Base-by-base conservation (phyloP, 192 early-diverging fungal species). In the Umbelopsis sp. region DNA sequence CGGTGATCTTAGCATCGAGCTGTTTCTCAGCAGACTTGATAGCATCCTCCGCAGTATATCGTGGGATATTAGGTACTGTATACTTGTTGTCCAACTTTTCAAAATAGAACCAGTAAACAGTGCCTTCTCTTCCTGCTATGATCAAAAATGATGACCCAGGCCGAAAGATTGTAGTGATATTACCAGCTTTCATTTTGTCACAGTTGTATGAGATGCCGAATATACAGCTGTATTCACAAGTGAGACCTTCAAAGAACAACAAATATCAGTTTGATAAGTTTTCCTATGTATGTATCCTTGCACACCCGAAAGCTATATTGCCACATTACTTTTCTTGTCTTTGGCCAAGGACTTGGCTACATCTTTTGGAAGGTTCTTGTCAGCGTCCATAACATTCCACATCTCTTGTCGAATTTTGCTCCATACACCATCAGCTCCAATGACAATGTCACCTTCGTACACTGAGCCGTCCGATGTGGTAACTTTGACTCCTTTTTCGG, bases 401-500 rank as follows among this genome's bases (percentile, higher is more conserved):
- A 67, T 67, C 7, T n/a, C 21, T 32, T 80, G 78, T 0, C 78
- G 78, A n/a, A 76, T 59, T 16, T 45, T 68, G 10, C 69, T 71
- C 38, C 75, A 80, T 11, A 73, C 74, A 3, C 78, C 78, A 54
- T 80, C 78, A 12, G 78, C 78, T 14, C 78, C 78, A 36, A 80
- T 69, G 11, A 80, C 71, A 38, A 80, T 75, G 34, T 80, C 78
- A 2, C 74, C 78, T 24, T 68, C 14, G 29, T 67, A 73, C 21
- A 69, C 41, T 20, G 59, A 49, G 9, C 75, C 75, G 43, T 80
- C 78, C 21, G 69, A 66, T 7, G 71, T 74, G 9, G 43, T 56
- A 21, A 75, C 62, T n/a, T 50, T 71, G 6, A 71, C 78, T 4
- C 56, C 10, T 1, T 73, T 59, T 25, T 62, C 38, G n/a, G 36